Percentiles rank a stretch among this genome's conserved stretches.
Conservation (phyloP, 257 asterid genomes). For the Plectranthus barbatus region DNA sequence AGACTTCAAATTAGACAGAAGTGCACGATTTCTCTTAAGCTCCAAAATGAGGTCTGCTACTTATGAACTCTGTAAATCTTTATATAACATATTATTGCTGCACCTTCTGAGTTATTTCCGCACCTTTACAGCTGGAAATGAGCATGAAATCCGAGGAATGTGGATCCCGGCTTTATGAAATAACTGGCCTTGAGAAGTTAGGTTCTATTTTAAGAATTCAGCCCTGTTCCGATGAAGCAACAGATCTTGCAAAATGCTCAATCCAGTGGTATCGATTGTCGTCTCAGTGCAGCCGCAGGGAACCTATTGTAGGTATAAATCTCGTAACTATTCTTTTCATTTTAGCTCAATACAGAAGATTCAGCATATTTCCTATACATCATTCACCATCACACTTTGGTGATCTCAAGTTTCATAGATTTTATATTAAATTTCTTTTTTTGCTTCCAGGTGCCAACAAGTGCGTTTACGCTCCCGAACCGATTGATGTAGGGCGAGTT, state of each 20-base stretch:
- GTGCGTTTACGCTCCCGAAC: conserved; percentile 86
- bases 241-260: conserved; percentile 69
- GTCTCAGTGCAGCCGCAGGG: conserved; percentile 90
- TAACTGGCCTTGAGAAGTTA: conserved; percentile 53
- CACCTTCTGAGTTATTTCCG: neutral
- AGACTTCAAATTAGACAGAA: conserved; percentile 74
- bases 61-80: neutral
- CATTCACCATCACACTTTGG: too few species aligned
- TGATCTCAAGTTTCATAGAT: neutral
- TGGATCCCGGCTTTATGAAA: conserved; percentile 31
- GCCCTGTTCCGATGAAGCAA: conserved; percentile 56
- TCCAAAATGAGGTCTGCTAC: conserved; percentile 67
- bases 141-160: conserved; percentile 64
- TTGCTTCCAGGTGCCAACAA: conserved; percentile 66
- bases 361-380: neutral
- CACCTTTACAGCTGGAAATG: conserved; percentile 52
- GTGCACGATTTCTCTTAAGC: conserved; percentile 55
- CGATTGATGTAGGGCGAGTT: conserved; percentile 77
- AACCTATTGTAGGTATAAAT: conserved; percentile 67
- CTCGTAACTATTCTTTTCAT: neutral
- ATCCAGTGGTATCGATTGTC: conserved; percentile 90
- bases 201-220: conserved; percentile 81
- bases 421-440: neutral
- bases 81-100: neutral
- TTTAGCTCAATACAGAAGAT: neutral